A percentile compares a stretch with the other conserved stretches of the same genome.
These are phyloP conservation scores for Pichia phayaonensis DNA, from an alignment of 805 yeast species.

Conservation along the genomic window DNA sequence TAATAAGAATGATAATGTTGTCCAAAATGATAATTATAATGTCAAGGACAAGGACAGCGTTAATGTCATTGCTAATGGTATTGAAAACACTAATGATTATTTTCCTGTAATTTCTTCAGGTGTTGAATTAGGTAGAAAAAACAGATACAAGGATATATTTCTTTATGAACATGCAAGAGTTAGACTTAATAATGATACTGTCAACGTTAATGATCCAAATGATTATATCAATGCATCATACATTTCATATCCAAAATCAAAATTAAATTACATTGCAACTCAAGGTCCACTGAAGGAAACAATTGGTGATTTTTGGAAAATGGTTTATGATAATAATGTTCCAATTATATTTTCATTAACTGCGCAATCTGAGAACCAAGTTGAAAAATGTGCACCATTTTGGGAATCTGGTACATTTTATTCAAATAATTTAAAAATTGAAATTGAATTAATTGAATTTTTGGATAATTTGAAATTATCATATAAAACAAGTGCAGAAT, in stretches of 20 bases:
- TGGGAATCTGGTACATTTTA: constrained; percentile 61
- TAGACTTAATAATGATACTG: constrained; percentile 29
- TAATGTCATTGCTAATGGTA: background rate
- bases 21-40: background rate
- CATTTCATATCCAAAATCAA: constrained; percentile 35
- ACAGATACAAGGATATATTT: constrained; percentile 82
- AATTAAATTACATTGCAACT: constrained; percentile 62
- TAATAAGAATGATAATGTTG: background rate
- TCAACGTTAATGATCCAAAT: constrained; percentile 18
- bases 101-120: constrained; percentile 50
- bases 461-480: constrained; percentile 23
- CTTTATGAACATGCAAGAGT: constrained; percentile 86
- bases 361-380: constrained; percentile 64
- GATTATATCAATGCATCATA: constrained; percentile 84
- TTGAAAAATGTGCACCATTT: constrained; percentile 74
- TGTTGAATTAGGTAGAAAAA: constrained; percentile 72
- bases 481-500: constrained; percentile 14
- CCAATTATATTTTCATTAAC: constrained; percentile 71
- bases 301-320: constrained; percentile 77
- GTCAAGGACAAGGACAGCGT: no score
- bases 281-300: constrained; percentile 83
- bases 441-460: constrained; percentile 20
- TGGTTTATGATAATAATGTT: constrained; percentile 54
- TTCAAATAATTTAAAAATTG: constrained; percentile 20
- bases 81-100: constrained; percentile 1